phyloP scores from a whole-genome alignment of 148 eudicot genomes.

The Arctostaphylos glauca region DNA sequence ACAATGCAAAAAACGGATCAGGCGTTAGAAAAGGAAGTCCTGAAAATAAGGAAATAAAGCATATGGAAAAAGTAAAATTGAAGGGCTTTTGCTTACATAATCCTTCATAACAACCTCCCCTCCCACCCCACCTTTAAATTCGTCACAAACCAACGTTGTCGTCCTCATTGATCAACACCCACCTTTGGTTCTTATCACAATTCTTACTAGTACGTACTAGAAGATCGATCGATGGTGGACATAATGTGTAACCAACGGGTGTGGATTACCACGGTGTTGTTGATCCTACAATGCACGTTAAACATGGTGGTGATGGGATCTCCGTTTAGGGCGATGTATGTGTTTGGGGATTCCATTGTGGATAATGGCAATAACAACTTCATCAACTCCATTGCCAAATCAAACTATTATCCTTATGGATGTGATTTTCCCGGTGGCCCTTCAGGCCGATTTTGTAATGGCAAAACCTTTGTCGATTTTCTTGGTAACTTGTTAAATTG shows the following conservation, averaged over 20 bases:
- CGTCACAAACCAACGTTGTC: background rate
- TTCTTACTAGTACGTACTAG: background rate
- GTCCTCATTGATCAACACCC: background rate
- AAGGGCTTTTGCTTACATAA: constrained; percentile 6
- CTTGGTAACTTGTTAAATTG: constrained; percentile 37
- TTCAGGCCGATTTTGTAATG: constrained; percentile 72
- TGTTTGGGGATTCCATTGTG: constrained; percentile 74
- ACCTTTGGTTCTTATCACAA: background rate
- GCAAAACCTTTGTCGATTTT: constrained; percentile 56
- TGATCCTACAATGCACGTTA: constrained; percentile 7
- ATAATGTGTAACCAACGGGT: background rate
- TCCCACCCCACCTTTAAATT: constrained; percentile 1
- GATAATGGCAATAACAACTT: constrained; percentile 81
- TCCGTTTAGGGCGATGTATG: constrained; percentile 54
- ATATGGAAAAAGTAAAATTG: background rate
- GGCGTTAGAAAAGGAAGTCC: constrained; percentile 2
- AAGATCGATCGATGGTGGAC: background rate
- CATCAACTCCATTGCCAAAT: constrained; percentile 61
- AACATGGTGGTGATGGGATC: constrained; percentile 18
- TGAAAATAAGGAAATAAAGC: background rate
- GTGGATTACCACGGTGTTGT: constrained; percentile 7
- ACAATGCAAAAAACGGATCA: background rate
- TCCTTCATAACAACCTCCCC: background rate
- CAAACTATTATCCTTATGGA: constrained; percentile 84
- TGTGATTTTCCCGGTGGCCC: constrained; percentile 50